A percentile compares a stretch with the other conserved stretches of the same genome.
Evolutionary conservation across 2,329 filamentous ascomycete genomes (phyloP).

Genomic region (Hypoxylon sp.): DNA sequence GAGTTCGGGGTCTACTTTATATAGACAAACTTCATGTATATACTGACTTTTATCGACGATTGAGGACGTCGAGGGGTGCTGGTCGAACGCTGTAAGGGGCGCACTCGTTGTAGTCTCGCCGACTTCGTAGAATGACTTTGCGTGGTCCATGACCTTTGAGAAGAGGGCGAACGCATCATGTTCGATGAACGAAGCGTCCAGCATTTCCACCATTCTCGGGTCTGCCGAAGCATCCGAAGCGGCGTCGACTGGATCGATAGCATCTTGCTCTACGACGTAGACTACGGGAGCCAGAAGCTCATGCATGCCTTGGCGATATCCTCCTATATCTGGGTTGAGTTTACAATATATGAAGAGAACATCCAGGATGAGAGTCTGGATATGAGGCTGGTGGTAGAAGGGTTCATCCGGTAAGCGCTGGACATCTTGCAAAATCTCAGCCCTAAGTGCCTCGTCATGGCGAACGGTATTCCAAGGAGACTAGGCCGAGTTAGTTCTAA

Average conservation of each 20-base stretch:
- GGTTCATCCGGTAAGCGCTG: conserved; percentile 91
- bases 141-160: conserved; percentile 87
- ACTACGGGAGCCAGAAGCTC: conserved; percentile 92
- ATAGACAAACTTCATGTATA: conserved; percentile 87
- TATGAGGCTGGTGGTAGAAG: conserved; percentile 85
- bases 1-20: conserved; percentile 85
- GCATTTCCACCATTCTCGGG: conserved; percentile 71
- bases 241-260: conserved; percentile 68
- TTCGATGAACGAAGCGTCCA: conserved; percentile 83
- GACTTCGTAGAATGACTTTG: conserved; percentile 89
- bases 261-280: conserved; percentile 86
- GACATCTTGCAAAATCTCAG: conserved; percentile 95
- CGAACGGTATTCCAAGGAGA: conserved; percentile 93
- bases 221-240: conserved; percentile 60
- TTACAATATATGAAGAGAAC: conserved; percentile 97
- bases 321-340: conserved; percentile 85
- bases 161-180: conserved; percentile 93
- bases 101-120: conserved; percentile 58
- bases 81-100: conserved; percentile 49
- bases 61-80: conserved; percentile 66
- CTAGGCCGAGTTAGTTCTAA: conserved; percentile 61
- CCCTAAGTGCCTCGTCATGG: conserved; percentile 84
- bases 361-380: conserved; percentile 86
- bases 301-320: conserved; percentile 99
- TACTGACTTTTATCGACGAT: conserved; percentile 89